Evolutionary conservation across 352 stramenopile genomes (phyloP).

Genomic region (Lagenidium sp.): DNA sequence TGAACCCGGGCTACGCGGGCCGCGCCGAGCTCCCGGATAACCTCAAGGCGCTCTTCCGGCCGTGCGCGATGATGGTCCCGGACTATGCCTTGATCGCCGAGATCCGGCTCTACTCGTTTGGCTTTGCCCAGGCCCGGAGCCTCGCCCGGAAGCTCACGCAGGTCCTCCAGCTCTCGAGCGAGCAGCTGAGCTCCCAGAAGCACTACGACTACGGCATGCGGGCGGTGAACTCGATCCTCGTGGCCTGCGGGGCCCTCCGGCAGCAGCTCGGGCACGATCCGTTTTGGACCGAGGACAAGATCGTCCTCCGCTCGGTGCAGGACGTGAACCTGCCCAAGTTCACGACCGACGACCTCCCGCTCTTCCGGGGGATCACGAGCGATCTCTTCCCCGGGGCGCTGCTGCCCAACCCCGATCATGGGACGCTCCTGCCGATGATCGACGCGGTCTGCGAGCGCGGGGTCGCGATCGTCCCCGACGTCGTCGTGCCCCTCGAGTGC

Average conservation of each 20-base stretch:
- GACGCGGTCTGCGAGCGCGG: slow-evolving; percentile 66
- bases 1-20: slow-evolving; percentile 88
- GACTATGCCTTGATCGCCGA: slow-evolving; percentile 87
- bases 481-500: slow-evolving; percentile 52
- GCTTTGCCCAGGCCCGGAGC: slow-evolving; percentile 83
- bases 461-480: slow-evolving; percentile 50
- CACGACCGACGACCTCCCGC: slow-evolving; percentile 86
- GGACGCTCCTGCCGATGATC: slow-evolving; percentile 71
- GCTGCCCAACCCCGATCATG: slow-evolving; percentile 82
- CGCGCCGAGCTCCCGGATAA: slow-evolving; percentile 84
- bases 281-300: slow-evolving; percentile 87
- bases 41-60: slow-evolving; percentile 79
- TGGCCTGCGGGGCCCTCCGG: slow-evolving; percentile 86
- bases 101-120: slow-evolving; percentile 91
- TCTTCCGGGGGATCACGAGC: slow-evolving; percentile 91
- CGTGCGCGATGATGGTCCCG: slow-evolving; percentile 85
- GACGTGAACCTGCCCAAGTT: slow-evolving; percentile 95
- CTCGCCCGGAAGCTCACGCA: slow-evolving; percentile 92
- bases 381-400: slow-evolving; percentile 90
- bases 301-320: slow-evolving; percentile 89
- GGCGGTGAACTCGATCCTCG: slow-evolving; percentile 92
- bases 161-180: slow-evolving; percentile 89
- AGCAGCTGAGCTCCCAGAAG: slow-evolving; percentile 91
- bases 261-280: slow-evolving; percentile 85
- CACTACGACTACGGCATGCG: slow-evolving; percentile 97